phyloP scores from a whole-genome alignment of 176 grass and related monocot genomes.

The Ampelocalamus luodianensis region DNA sequence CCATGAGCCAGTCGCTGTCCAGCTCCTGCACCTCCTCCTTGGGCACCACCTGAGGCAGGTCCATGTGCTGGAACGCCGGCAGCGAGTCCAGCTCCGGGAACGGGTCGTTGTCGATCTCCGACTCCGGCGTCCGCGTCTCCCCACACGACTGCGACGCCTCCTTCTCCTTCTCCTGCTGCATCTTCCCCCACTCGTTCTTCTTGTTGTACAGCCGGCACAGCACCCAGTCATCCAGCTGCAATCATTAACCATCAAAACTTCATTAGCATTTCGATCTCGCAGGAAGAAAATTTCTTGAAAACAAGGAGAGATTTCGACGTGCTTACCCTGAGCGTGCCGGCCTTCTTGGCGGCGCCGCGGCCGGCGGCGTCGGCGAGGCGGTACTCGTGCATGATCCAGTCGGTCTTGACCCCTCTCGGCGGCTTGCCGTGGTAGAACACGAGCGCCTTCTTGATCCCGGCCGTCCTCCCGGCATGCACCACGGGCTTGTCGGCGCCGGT shows the following conservation, averaged over 20 bases:
- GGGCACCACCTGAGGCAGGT: background rate
- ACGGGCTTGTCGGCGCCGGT: constrained; percentile 5
- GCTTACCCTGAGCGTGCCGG: constrained; percentile 58
- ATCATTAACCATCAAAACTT: background rate
- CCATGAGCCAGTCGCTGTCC: constrained; percentile 62
- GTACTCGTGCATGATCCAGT: constrained; percentile 99
- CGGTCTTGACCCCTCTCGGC: constrained; percentile 59
- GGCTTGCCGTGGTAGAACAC: constrained; percentile 85
- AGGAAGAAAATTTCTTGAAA: background rate
- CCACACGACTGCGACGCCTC: constrained; percentile 14
- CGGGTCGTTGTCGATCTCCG: constrained; percentile 68
- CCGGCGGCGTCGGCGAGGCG: constrained; percentile 51
- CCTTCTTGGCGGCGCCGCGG: constrained; percentile 28
- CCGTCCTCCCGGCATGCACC: background rate
- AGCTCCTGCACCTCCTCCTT: constrained; percentile 42
- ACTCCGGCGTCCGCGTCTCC: constrained; percentile 71
- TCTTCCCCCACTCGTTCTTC: constrained; percentile 85
- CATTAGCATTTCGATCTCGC: background rate
- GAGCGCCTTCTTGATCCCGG: constrained; percentile 85
- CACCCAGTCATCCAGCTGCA: constrained; percentile 85
- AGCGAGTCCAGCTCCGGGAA: constrained; percentile 44
- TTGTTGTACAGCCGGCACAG: constrained; percentile 80
- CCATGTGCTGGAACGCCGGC: background rate
- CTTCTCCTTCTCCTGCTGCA: constrained; percentile 19
- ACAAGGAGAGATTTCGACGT: background rate